Base-by-base conservation (phyloP, 139 green algal genomes). In the Chlamydomonas schloesseri region DNA sequence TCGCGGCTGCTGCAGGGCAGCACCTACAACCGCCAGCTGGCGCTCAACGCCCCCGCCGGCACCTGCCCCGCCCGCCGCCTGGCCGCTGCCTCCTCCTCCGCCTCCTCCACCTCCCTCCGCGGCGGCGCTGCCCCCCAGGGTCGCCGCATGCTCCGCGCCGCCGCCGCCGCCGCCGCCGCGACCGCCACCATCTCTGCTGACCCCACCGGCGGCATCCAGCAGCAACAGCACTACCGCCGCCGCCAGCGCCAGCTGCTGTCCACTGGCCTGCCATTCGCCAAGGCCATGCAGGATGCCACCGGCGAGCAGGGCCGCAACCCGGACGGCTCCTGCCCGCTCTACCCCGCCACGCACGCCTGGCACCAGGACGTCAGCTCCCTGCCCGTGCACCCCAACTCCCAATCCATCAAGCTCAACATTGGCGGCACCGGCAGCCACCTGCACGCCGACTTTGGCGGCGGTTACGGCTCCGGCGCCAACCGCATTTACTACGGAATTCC, bases 401-500 rank as follows among this genome's bases (percentile, higher is more conserved):
- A 83, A 0, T 34, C 62, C 47, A 82, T 88, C 83, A 88, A 88
- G 73, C 13, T 10, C 0, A 20, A 50, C n/a, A 88, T 88, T 64
- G 82, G 82, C 9, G 42, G 60, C 42, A 50, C 6, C 42, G 42
- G 42, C 37, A 47, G 57, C 36, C 73, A 74, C 70, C 71, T 87
- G 47, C 70, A 81, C 57, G 31, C 70, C 36, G 82, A 87, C 82
- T 87, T 87, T 68, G 82, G 71, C 2, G 82, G 82, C 26, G 55
- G 71, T 36, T 29, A 11, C 20, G 67, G 34, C 36, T 20, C 33
- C 37, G 55, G 81, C 57, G 58, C 57, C 23, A 71, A 73, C 29
- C 58, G 55, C 0, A 60, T 87, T n/a, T 57, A 74, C 71, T 87
- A 87, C 82, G 82, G 82, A 57, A 87, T 87, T 46, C 82, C 82